These are phyloP conservation scores for Globisporangium carolinianum DNA, from an alignment of 352 stramenopile genomes.

Conservation along the genomic window DNA sequence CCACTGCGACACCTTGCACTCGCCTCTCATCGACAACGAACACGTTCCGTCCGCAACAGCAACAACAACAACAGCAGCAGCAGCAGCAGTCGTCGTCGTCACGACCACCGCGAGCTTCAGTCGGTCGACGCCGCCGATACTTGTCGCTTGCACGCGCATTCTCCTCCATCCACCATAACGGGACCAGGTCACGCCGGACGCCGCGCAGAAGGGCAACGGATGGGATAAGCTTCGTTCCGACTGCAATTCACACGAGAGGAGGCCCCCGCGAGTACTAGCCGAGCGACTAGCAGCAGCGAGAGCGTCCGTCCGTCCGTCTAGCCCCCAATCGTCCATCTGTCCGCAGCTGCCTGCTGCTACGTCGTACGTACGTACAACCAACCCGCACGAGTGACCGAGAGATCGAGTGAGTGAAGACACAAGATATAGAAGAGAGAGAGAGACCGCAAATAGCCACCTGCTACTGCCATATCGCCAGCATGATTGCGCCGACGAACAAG, in stretches of 20 bases:
- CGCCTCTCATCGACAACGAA: no score
- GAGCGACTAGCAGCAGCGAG: slow-evolving; percentile 4
- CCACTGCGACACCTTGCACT: no score
- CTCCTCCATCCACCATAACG: slow-evolving; percentile 14
- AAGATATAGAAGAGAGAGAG: no score
- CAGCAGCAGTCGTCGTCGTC: not conserved
- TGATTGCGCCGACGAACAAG: slow-evolving; percentile 85
- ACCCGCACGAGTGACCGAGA: not conserved
- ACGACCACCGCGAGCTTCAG: no score
- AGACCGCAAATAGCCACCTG: no score
- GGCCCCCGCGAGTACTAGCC: slow-evolving; percentile 1
- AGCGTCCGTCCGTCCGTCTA: not conserved
- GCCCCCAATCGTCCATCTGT: not conserved
- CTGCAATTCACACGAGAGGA: slow-evolving; percentile 20
- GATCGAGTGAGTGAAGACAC: not conserved
- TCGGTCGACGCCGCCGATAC: no score
- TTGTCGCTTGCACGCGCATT: not conserved
- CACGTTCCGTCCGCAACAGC: not conserved
- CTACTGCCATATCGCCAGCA: slow-evolving; percentile 14
- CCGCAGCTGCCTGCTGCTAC: not conserved
- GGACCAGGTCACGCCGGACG: slow-evolving; percentile 16
- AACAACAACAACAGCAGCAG: not conserved
- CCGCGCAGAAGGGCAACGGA: slow-evolving; percentile 20
- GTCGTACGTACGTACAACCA: not conserved
- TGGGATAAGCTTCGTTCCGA: slow-evolving; percentile 32